These are phyloP conservation scores for Tulasnella sp. DNA, from an alignment of 768 basidiomycete genomes.

Conservation along the genomic window DNA sequence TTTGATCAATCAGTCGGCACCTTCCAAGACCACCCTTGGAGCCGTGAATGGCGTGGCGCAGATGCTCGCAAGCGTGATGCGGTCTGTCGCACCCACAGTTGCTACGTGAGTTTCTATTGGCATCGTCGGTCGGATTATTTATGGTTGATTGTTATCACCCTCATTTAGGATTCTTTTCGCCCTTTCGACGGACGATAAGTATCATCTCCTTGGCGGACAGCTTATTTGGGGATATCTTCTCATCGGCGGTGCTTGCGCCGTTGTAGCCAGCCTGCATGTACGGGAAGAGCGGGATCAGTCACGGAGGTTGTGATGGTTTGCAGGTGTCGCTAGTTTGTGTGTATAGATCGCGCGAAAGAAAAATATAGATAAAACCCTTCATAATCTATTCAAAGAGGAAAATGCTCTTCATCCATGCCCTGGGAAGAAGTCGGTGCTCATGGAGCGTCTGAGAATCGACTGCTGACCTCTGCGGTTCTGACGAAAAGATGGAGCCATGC, in stretches of 20 bases:
- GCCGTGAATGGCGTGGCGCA: slow-evolving; percentile 18
- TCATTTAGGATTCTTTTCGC: slow-evolving; percentile 7
- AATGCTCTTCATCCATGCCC: no score
- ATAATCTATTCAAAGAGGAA: no score
- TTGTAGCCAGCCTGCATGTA: slow-evolving; percentile 1
- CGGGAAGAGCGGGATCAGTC: background rate
- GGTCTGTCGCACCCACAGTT: slow-evolving; percentile 13
- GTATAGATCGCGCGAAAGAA: no score
- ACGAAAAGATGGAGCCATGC: no score
- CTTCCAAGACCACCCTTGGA: slow-evolving; percentile 13
- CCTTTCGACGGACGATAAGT: slow-evolving; percentile 2
- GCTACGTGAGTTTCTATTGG: slow-evolving; percentile 2
- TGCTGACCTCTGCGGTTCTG: no score
- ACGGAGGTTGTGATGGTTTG: background rate
- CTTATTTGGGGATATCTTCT: slow-evolving; percentile 8
- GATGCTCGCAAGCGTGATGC: slow-evolving; percentile 16
- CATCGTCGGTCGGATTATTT: background rate
- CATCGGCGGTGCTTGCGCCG: background rate
- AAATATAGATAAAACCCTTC: no score
- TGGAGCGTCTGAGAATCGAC: no score
- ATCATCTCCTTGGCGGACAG: slow-evolving; percentile 10
- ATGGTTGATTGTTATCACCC: background rate
- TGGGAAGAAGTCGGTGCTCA: no score
- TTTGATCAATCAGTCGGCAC: slow-evolving; percentile 13
- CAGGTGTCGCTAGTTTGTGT: no score